phyloP scores from a whole-genome alignment of 345 rosid species.

The Leavenworthia alabamica region DNA sequence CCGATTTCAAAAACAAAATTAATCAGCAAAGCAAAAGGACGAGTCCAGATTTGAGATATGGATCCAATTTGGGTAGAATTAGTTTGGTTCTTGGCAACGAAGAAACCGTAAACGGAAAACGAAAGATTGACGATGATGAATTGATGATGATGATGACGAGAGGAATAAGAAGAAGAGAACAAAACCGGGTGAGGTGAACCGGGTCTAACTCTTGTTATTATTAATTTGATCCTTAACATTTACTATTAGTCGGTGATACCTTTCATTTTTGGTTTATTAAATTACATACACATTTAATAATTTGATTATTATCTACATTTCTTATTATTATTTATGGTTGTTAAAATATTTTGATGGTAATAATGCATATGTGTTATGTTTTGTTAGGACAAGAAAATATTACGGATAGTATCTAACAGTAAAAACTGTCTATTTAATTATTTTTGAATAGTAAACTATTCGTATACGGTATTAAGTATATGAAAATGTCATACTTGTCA shows the following conservation, averaged over 20 bases:
- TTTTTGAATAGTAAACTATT: too few species aligned
- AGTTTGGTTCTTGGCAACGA: conserved; percentile 8
- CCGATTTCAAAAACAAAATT: conserved; percentile 32
- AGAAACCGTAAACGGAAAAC: conserved; percentile 8
- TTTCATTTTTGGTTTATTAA: conserved; percentile 17
- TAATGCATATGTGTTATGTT: too few species aligned
- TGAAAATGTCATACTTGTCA: too few species aligned
- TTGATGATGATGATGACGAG: neutral
- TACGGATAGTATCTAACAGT: too few species aligned
- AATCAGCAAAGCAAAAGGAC: conserved; percentile 7
- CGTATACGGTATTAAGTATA: too few species aligned
- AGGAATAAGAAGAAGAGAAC: neutral
- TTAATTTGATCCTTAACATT: neutral
- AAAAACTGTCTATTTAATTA: too few species aligned
- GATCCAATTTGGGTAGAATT: neutral
- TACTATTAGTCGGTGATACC: conserved; percentile 27
- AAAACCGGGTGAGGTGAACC: conserved; percentile 11
- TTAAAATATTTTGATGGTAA: too few species aligned
- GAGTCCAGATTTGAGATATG: conserved; percentile 7
- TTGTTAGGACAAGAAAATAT: too few species aligned
- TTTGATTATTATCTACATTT: neutral
- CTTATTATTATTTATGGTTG: too few species aligned
- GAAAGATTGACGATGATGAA: neutral
- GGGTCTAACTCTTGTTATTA: conserved; percentile 7
- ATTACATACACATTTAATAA: neutral